Evolutionary conservation across 345 rosid species (phyloP).

Genomic region (Kandelia obovata): DNA sequence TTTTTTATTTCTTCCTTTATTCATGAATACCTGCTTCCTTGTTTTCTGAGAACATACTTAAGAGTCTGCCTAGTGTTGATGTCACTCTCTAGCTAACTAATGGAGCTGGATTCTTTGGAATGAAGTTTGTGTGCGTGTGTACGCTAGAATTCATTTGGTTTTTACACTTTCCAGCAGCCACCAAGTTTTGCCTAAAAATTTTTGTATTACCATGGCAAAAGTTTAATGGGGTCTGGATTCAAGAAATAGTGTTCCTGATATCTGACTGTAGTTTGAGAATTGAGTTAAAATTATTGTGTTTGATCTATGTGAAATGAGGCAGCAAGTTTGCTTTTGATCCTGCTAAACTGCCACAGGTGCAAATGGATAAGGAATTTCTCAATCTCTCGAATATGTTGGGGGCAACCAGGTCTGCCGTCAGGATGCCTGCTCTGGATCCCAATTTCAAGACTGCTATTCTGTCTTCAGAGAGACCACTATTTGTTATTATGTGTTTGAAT

Average conservation of each 20-base stretch:
- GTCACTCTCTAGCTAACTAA: not conserved
- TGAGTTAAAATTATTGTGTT: not conserved
- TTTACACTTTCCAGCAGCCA: not conserved
- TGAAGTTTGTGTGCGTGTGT: not conserved
- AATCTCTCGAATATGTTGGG: slow-evolving; percentile 49
- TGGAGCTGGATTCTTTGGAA: not conserved
- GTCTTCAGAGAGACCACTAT: slow-evolving; percentile 68
- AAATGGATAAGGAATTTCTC: slow-evolving; percentile 67
- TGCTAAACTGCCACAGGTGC: slow-evolving; percentile 65
- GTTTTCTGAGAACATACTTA: not conserved
- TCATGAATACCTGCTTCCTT: not conserved
- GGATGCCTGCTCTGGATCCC: slow-evolving; percentile 75
- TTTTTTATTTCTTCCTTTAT: not conserved
- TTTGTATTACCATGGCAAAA: not conserved
- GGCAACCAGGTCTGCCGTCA: slow-evolving; percentile 65
- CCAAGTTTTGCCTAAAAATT: not conserved
- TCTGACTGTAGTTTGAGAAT: not conserved
- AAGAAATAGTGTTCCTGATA: not conserved
- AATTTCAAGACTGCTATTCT: slow-evolving; percentile 81
- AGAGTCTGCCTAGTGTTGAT: not conserved
- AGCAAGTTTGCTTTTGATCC: slow-evolving; percentile 77
- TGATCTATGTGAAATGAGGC: slow-evolving; percentile 18
- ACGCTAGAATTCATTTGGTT: not conserved
- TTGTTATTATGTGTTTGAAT: not conserved
- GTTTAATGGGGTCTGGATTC: too few relatives aligned